Conservation (phyloP, 2,329 filamentous ascomycete genomes). For the Alternaria novae-zelandiae region DNA sequence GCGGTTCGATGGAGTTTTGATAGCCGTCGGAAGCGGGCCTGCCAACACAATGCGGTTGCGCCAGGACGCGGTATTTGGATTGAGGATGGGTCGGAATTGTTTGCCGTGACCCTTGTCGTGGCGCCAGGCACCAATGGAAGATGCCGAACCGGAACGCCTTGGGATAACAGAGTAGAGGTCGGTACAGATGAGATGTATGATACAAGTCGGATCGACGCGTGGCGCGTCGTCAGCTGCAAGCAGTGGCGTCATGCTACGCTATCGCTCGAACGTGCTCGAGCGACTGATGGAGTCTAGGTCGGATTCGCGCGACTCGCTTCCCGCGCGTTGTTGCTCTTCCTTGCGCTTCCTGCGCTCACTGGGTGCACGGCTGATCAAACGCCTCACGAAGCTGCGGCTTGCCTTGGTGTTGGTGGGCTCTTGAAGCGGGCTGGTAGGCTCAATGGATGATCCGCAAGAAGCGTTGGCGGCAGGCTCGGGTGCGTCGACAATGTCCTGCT, state of each 20-base stretch:
- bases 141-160: slow-evolving; percentile 16
- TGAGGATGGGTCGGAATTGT: slow-evolving; percentile 11
- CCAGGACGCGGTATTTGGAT: slow-evolving; percentile 9
- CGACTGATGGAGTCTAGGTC: slow-evolving; percentile 43
- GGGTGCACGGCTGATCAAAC: slow-evolving; percentile 52
- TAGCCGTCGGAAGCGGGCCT: slow-evolving; percentile 7
- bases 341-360: slow-evolving; percentile 51
- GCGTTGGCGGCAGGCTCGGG: slow-evolving; percentile 28
- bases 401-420: slow-evolving; percentile 42
- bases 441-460: slow-evolving; percentile 36
- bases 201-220: slow-evolving; percentile 30
- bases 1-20: background rate
- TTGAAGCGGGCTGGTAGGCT: slow-evolving; percentile 35
- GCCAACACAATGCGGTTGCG: slow-evolving; percentile 6
- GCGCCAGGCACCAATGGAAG: slow-evolving; percentile 10
- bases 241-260: slow-evolving; percentile 23
- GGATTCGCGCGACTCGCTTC: slow-evolving; percentile 42
- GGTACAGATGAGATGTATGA: slow-evolving; percentile 28
- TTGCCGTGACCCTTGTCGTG: slow-evolving; percentile 17
- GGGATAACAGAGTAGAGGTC: slow-evolving; percentile 18
- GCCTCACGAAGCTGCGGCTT: slow-evolving; percentile 47
- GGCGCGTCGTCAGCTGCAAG: slow-evolving; percentile 28
- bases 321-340: slow-evolving; percentile 34
- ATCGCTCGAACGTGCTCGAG: slow-evolving; percentile 46
- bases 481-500: slow-evolving; percentile 58